phyloP scores from a whole-genome alignment of 352 stramenopile species.

The Phytophthora foliorum region DNA sequence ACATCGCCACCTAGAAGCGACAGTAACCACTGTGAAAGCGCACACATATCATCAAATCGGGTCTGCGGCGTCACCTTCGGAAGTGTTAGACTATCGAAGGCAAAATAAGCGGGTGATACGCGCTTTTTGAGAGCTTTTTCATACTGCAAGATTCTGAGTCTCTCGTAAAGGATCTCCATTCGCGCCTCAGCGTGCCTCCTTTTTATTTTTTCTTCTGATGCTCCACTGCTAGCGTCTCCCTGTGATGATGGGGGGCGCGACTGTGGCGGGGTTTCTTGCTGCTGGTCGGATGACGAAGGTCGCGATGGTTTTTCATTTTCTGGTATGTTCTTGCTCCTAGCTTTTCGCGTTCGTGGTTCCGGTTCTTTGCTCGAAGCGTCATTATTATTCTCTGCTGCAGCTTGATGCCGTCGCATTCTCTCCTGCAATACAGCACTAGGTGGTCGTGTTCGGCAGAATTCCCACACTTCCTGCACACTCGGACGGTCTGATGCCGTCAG shows the following conservation, averaged over 20 bases:
- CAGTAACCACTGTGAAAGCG: conserved; percentile 58
- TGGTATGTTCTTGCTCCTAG: conserved; percentile 22
- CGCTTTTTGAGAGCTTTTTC: conserved; percentile 50
- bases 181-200: conserved; percentile 45
- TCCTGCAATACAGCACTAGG: conserved; percentile 44
- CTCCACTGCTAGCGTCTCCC: conserved; percentile 4
- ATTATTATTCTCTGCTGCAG: conserved; percentile 33
- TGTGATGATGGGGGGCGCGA: conserved; percentile 52
- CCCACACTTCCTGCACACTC: conserved; percentile 75
- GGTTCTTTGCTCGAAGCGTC: conserved; percentile 8
- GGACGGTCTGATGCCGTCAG: conserved; percentile 66
- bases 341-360: conserved; percentile 18
- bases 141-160: conserved; percentile 61
- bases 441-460: conserved; percentile 51
- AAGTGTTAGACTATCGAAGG: conserved; percentile 30
- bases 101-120: conserved; percentile 65
- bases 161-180: conserved; percentile 84
- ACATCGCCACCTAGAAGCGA: conserved; percentile 37
- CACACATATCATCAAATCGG: conserved; percentile 60
- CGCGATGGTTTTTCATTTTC: conserved; percentile 26
- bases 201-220: conserved; percentile 36
- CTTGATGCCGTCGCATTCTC: conserved; percentile 27
- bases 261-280: conserved; percentile 35
- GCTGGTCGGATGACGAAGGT: conserved; percentile 33
- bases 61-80: conserved; percentile 35